These are phyloP conservation scores for Phytophthora sp. DNA, from an alignment of 352 stramenopile species.

Conservation along the genomic window DNA sequence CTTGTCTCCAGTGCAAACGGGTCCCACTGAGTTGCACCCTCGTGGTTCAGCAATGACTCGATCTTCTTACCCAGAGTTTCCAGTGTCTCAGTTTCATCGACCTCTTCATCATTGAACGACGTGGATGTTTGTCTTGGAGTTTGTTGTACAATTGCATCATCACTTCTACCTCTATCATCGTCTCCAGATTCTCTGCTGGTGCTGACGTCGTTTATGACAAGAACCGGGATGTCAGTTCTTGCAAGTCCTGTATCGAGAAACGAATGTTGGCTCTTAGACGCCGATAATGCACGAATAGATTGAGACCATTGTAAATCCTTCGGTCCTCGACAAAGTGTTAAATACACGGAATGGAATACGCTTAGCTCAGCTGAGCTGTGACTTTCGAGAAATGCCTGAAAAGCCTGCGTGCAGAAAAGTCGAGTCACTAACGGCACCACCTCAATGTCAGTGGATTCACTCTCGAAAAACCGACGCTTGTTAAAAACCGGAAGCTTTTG, in stretches of 20 bases:
- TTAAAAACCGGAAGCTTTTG: constrained; percentile 89
- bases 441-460: constrained; percentile 58
- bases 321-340: constrained; percentile 54
- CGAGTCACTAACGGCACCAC: constrained; percentile 70
- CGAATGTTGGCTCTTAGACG: constrained; percentile 32
- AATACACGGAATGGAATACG: constrained; percentile 81
- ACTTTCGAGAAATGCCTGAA: constrained; percentile 83
- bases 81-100: constrained; percentile 9
- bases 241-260: constrained; percentile 26
- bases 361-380: constrained; percentile 73
- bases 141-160: background rate
- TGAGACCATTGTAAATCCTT: constrained; percentile 63
- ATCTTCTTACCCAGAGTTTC: constrained; percentile 39
- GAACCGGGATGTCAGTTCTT: constrained; percentile 31
- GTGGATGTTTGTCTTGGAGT: background rate
- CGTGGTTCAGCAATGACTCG: constrained; percentile 39
- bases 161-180: background rate
- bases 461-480: constrained; percentile 82
- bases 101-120: constrained; percentile 1
- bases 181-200: background rate
- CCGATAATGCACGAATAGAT: constrained; percentile 39
- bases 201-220: constrained; percentile 16
- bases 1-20: constrained; percentile 37
- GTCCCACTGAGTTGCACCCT: constrained; percentile 11
- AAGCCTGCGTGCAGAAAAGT: constrained; percentile 77